Evolutionary conservation across 73 alveolate genomes (phyloP), one percentile per base, ranked within the genome.

Genomic region (Paramecium primaurelia): DNA sequence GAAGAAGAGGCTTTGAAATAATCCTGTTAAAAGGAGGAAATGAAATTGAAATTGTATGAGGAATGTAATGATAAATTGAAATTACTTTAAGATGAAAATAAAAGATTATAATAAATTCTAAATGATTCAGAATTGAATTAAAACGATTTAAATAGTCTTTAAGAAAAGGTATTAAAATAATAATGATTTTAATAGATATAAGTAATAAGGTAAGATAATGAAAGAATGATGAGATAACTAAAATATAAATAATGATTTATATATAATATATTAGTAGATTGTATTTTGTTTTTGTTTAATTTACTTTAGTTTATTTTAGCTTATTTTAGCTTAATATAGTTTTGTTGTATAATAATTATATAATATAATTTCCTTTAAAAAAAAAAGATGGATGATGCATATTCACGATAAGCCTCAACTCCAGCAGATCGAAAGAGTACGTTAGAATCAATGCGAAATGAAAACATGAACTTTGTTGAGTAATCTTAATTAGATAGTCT

Each of bases 391-490:
- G 37, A 59, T 30, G 32, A 59, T 11, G 77, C 77, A 10, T 59
- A 58, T 58, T 58, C 73, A 8, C 28, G 73, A 58, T 32, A 58
- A 58, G 73, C 73, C 25, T 58, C 73, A 12, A 58, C 73, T 58
- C 73, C 73, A 18, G 32, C 73, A 12, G 73, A 58, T 25, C 73
- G 49, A 5, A 80, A 49, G 75, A 45, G 30, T 7, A 80, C 91
- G 6, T 44, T 80, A 22, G 91, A 80, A 42, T 80, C 91, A 9
- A 32, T 80, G 73, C 18, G 73, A 18, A 45, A 42, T 80, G 91
- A 80, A 26, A 80, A 80, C 37, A 80, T 80, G 91, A 80, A 80
- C 49, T 80, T 44, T 28, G 49, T 80, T 12, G 91, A 80, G 88
- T 75, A 75, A 16, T 14, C 25, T 34, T 30, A 30, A 9, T 30